phyloP scores from a whole-genome alignment of 345 rosid species.

The Brassica incana region DNA sequence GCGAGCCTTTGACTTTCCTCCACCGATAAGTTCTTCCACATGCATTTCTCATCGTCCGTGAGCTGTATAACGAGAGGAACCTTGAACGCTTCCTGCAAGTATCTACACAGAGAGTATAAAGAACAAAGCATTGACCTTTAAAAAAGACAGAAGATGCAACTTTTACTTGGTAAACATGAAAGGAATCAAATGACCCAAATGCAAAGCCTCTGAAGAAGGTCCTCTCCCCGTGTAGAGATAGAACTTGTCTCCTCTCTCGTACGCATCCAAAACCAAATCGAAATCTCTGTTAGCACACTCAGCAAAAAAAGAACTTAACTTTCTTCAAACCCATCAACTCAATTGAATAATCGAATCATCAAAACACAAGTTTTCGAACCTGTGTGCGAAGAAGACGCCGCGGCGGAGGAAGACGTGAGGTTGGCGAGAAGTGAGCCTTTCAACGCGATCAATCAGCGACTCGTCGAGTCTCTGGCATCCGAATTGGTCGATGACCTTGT shows the following conservation, averaged over 20 bases:
- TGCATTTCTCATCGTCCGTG: constrained; percentile 88
- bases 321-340: background rate
- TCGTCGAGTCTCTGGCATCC: constrained; percentile 80
- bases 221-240: constrained; percentile 94
- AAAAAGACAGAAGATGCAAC: background rate
- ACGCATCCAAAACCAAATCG: constrained; percentile 71
- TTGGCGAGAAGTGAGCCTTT: constrained; percentile 66
- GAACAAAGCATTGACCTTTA: background rate
- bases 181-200: constrained; percentile 89
- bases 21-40: constrained; percentile 83
- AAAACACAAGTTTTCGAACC: constrained; percentile 37
- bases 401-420: constrained; percentile 91
- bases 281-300: constrained; percentile 50
- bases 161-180: constrained; percentile 93
- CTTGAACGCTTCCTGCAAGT: constrained; percentile 84
- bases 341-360: background rate
- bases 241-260: constrained; percentile 78
- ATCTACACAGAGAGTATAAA: constrained; percentile 43
- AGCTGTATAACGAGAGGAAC: constrained; percentile 94
- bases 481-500: constrained; percentile 82
- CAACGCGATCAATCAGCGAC: constrained; percentile 65
- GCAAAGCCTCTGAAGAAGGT: constrained; percentile 93
- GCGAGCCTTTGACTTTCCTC: constrained; percentile 93
- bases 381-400: constrained; percentile 87
- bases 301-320: background rate